Base-by-base conservation (phyloP, 1,284 basidiomycete species). In the Boletus semigastroideus region DNA sequence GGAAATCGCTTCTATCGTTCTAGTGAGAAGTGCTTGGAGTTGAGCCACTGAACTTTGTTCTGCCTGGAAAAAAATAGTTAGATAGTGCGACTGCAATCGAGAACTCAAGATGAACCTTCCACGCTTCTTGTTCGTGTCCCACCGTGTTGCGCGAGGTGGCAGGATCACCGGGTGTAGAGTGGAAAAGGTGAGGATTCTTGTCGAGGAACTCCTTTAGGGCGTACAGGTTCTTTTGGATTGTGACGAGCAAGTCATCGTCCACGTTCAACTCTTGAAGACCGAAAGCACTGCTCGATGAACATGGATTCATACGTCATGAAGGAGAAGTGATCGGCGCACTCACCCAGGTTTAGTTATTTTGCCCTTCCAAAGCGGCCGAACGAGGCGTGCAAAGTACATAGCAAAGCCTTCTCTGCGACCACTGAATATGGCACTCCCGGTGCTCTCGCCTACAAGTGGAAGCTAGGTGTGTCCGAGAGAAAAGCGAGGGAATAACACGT, bases 361-460 rank as follows among this genome's bases (percentile, higher is more conserved):
- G 49, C 80, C 76, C 61, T 86, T 88, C 95, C 96, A 98, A 55
- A 98, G 78, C 1, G 92, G 90, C 37, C 93, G 77, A 16, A 98
- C 74, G 25, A 96, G 76, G 48, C 96, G 81, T 4, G 92, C 84
- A 61, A 98, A 83, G 67, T 94, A 95, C 31, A 96, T 72, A 0
- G 89, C 90, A 37, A 98, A 77, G 1, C 93, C 96, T 71, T 98
- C 93, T 60, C 94, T 83, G 46, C 94, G 82, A 36, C 92, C 90
- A 61, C 92, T 94, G 69, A 90, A 95, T 45, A 83, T 80, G 19
- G 92, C 81, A 43, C 80, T 86, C 31, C 87, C 88, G 48, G 86
- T 82, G 53, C 77, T 80, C 56, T 88, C 87, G 39, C 79, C 85
- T 83, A 55, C 45, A 42, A 38, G 54, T 46, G 44, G 14, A 40